Evolutionary conservation across 225 moss, liverwort and hornwort species (phyloP), one percentile per base, ranked within the genome.

Genomic region (Pleurozium schreberi): DNA sequence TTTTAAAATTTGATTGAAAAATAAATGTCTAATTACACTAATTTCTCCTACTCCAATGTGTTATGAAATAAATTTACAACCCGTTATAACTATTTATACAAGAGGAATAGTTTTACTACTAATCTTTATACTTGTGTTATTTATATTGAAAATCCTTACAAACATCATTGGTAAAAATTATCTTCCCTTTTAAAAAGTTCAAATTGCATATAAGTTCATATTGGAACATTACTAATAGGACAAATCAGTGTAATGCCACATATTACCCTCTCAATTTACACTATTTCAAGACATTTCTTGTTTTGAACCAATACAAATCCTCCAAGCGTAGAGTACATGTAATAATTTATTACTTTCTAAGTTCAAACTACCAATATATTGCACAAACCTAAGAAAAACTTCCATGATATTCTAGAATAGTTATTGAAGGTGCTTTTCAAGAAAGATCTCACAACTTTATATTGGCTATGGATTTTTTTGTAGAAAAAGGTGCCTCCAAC

Each of bases 321-420:
- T n/a, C 26, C 55, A 78, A 16, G 7, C 4, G 17, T 25, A 2
- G 7, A 25, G 3, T 16, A 5, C 4, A 38, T 17, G 0, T 16
- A n/a, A 38, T 11, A n/a, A 26, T 76, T 79, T 25, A 16, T 26
- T 38, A 55, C 10, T 78, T 78, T 55, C 3, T 38, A 36, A 25
- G 23, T 38, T 55, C 10, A 55, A 55, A 78, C 23, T 53, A 25
- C 6, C 4, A 25, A 12, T 16, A 4, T 53, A 3, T 38, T 36
- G 12, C 2, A 7, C 1, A 12, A 33, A 23, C 6, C 0, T 10
- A 17, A 55, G 7, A 15, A 78, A 78, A 16, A 10, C 11, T 25
- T 8, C 10, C 0, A 78, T 0, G 1, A 75, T 20, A 52, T 5
- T 75, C 0, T 34, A 50, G 33, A 50, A 20, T 12, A 50, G 3